Evolutionary conservation across 306 rosid genomes (phyloP), one percentile per base, ranked within the genome.

Genomic region (Astragalus membranaceus): DNA sequence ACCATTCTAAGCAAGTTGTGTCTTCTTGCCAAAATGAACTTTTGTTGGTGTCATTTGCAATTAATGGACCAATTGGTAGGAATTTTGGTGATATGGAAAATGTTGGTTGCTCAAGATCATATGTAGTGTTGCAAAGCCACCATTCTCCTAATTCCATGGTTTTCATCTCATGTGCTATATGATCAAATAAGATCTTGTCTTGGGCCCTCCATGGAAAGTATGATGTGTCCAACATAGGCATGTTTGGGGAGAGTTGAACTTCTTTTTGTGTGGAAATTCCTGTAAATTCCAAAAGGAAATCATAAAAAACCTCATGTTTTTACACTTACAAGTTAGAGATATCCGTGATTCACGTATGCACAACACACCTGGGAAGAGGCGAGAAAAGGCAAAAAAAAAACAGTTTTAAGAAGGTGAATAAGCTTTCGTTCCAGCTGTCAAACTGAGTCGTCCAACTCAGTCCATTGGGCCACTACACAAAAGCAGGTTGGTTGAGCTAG

Each of bases 81-180:
- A 75, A 46, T 16, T 12, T 80, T 32, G 77, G 67, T 70, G 79
- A 71, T 12, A 75, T 49, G 39, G 81, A 49, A 65, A 80, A 50
- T 10, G 73, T 58, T 30, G 6, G 70, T 0, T 78, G 75, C 60
- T 80, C 84, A 15, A 80, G 80, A 39, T 75, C 78, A 50, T 12
- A 7, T 8, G 52, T 15, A 7, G 78, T 64, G 71, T 80, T 75
- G 64, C 78, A 80, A 64, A 80, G 77, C 84, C 81, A 80, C 80
- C 80, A 80, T 6, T 75, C 70, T 64, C 41, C 78, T 6, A 70
- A 10, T 20, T 70, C 17, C 5, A 8, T 0, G 32, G 62, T 46
- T 64, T 80, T 32, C 29, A 65, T 65, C 70, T 57, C 73, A 35
- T 44, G 65, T 8, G 4, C 13, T 8, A 48, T 7, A 30, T 41